These are phyloP conservation scores for Fusarium globosum DNA, from an alignment of 2,329 filamentous ascomycete species.

Conservation along the genomic window DNA sequence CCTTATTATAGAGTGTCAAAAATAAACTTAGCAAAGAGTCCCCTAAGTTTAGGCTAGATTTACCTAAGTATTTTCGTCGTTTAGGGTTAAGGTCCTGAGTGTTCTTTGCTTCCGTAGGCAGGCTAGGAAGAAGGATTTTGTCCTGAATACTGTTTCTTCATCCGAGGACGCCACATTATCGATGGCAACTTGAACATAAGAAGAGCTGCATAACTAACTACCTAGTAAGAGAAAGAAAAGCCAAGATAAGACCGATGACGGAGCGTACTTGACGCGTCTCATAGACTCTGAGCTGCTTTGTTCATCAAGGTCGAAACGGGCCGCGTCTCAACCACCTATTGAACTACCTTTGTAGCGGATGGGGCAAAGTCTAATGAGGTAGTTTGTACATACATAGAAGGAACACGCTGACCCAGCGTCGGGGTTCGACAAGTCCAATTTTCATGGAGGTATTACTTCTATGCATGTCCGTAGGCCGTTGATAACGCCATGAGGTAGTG, in stretches of 20 bases:
- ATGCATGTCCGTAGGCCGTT: conserved; percentile 16
- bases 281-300: conserved; percentile 8
- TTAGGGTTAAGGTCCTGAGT: too few species aligned
- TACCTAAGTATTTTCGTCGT: too few species aligned
- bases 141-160: background rate
- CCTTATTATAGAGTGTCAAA: too few species aligned
- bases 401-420: conserved; percentile 18
- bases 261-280: conserved; percentile 5
- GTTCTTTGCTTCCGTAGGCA: too few species aligned
- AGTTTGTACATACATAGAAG: conserved; percentile 10
- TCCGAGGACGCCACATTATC: background rate
- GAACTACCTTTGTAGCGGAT: conserved; percentile 13
- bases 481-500: conserved; percentile 16
- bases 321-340: conserved; percentile 34
- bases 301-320: conserved; percentile 31
- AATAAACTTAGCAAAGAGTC: too few species aligned
- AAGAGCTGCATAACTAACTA: background rate
- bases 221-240: background rate
- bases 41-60: too few species aligned
- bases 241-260: background rate
- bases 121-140: background rate
- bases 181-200: background rate
- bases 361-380: conserved; percentile 27
- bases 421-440: conserved; percentile 12
- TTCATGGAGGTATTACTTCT: background rate